These are phyloP conservation scores for Pseudonitzschia multistriata DNA, from an alignment of 108 stramenopile genomes.

Conservation along the genomic window DNA sequence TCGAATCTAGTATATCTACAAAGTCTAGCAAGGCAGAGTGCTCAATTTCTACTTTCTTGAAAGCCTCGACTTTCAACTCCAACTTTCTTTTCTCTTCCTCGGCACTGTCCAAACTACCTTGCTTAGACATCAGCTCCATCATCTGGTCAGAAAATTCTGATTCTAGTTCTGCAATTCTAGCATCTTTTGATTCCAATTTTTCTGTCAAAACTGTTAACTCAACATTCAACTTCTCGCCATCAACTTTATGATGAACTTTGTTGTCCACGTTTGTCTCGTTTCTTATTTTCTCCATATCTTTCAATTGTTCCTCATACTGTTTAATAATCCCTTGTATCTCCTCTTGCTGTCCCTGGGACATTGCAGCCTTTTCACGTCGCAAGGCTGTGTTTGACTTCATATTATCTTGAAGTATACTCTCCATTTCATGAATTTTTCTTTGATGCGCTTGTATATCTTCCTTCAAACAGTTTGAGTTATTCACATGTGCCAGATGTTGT, in stretches of 20 bases:
- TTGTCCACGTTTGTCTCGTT: background rate
- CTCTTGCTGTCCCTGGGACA: slow-evolving; percentile 14
- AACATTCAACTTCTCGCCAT: background rate
- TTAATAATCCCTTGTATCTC: slow-evolving; percentile 16
- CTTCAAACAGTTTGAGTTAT: slow-evolving; percentile 24
- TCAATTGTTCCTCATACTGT: slow-evolving; percentile 18
- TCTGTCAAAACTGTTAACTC: slow-evolving; percentile 12
- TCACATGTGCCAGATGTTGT: slow-evolving; percentile 24
- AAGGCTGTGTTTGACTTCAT: slow-evolving; percentile 23
- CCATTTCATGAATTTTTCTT: slow-evolving; percentile 30
- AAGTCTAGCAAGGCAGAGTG: slow-evolving; percentile 29
- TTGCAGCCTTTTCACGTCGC: slow-evolving; percentile 22
- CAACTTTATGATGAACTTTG: background rate
- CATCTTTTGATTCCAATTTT: slow-evolving; percentile 30
- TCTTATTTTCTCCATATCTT: slow-evolving; percentile 8
- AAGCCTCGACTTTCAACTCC: slow-evolving; percentile 5
- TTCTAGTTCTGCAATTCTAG: slow-evolving; percentile 14
- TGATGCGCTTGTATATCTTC: slow-evolving; percentile 22
- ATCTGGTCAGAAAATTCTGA: slow-evolving; percentile 41
- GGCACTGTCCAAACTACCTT: slow-evolving; percentile 25
- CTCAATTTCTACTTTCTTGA: slow-evolving; percentile 22
- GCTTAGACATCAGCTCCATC: slow-evolving; percentile 36
- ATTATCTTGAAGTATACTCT: slow-evolving; percentile 38
- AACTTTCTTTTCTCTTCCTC: slow-evolving; percentile 30
- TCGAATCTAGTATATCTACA: slow-evolving; percentile 34